Percentiles rank a stretch among this genome's conserved stretches.
Evolutionary conservation across 2,329 filamentous ascomycete species (phyloP).

Genomic region (Apiospora saccharicola): DNA sequence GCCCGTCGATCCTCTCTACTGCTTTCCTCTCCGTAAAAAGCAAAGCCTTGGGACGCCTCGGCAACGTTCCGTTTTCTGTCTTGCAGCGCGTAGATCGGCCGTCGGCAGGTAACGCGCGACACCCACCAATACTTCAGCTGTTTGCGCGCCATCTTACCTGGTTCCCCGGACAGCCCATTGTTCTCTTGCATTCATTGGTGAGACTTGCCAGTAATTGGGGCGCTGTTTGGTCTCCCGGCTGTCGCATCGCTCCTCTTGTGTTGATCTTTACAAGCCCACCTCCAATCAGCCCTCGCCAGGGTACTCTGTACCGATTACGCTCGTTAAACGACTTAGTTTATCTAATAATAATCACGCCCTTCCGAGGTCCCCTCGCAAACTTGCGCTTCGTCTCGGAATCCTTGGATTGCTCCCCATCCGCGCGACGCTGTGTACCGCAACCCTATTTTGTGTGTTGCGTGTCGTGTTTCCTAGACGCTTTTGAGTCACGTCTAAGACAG

Average conservation of each 20-base stretch:
- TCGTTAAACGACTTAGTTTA: slow-evolving; percentile 48
- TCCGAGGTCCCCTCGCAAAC: slow-evolving; percentile 28
- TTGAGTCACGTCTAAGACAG: slow-evolving; percentile 11
- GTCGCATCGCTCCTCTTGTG: not conserved
- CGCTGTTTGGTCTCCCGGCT: not conserved
- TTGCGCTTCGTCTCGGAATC: slow-evolving; percentile 28
- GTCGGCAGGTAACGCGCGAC: not conserved
- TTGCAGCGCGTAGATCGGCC: not conserved
- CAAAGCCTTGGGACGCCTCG: not conserved
- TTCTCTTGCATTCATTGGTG: slow-evolving; percentile 1
- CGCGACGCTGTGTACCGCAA: slow-evolving; percentile 4
- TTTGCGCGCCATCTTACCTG: not conserved
- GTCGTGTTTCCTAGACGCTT: not conserved
- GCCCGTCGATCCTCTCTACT: not conserved
- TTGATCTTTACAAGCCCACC: not conserved
- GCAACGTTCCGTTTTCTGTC: slow-evolving; percentile 2
- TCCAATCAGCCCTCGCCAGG: slow-evolving; percentile 32
- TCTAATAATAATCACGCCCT: slow-evolving; percentile 25
- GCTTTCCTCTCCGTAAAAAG: not conserved
- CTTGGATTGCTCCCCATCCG: not conserved
- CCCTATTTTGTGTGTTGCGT: not conserved
- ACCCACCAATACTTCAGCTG: slow-evolving; percentile 6
- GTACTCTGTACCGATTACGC: slow-evolving; percentile 63
- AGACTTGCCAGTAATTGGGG: not conserved
- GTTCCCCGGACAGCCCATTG: not conserved